These are phyloP conservation scores for Mycena vitilis DNA, from an alignment of 768 basidiomycete genomes.

Conservation along the genomic window DNA sequence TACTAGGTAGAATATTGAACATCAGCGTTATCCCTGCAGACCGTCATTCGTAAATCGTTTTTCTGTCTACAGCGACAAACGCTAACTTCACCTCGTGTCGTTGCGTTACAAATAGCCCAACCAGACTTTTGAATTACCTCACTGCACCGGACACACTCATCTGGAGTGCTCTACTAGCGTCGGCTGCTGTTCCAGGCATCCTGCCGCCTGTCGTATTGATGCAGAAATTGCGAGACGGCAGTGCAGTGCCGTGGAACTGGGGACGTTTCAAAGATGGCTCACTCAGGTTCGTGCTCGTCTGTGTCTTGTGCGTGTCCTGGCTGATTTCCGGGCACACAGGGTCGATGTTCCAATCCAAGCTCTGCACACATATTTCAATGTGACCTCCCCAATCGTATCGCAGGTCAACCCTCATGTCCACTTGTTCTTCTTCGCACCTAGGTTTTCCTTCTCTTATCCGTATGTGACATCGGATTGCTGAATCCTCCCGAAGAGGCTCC, in stretches of 20 bases:
- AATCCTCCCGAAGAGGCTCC: slow-evolving; percentile 63
- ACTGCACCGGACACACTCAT: slow-evolving; percentile 94
- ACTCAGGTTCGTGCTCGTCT: slow-evolving; percentile 63
- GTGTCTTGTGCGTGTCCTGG: too few species aligned
- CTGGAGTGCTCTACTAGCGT: slow-evolving; percentile 85
- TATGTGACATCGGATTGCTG: not conserved
- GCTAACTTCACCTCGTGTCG: slow-evolving; percentile 17
- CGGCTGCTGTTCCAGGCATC: slow-evolving; percentile 96
- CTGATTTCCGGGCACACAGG: slow-evolving; percentile 48
- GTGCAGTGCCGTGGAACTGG: slow-evolving; percentile 92
- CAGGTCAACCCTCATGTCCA: slow-evolving; percentile 90
- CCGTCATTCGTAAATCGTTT: slow-evolving; percentile 74
- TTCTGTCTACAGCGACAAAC: slow-evolving; percentile 30
- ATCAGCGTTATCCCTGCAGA: slow-evolving; percentile 94
- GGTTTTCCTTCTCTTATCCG: slow-evolving; percentile 4
- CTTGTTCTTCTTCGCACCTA: slow-evolving; percentile 92
- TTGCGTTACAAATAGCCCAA: slow-evolving; percentile 67
- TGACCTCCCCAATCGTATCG: slow-evolving; percentile 1
- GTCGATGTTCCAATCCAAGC: slow-evolving; percentile 96
- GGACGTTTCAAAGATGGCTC: slow-evolving; percentile 96
- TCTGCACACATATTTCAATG: slow-evolving; percentile 90
- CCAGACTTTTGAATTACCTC: slow-evolving; percentile 94
- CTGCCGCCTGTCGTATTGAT: slow-evolving; percentile 95
- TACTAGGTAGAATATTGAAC: slow-evolving; percentile 75
- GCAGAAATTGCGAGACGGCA: slow-evolving; percentile 87